phyloP scores from a whole-genome alignment of 805 yeast species.

The Suhomyces sp. region DNA sequence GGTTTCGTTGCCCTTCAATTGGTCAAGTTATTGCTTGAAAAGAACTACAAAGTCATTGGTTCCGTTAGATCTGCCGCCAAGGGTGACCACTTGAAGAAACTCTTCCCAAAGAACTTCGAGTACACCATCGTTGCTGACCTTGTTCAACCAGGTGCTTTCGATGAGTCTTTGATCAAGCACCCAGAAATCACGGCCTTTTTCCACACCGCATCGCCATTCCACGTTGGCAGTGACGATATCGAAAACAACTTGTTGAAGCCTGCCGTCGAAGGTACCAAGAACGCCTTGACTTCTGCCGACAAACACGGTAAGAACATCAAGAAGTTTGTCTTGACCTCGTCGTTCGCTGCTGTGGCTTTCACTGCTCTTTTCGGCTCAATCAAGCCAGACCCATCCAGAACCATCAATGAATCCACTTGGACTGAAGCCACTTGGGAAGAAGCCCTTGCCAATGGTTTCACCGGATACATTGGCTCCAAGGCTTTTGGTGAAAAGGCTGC shows the following conservation, averaged over 20 bases:
- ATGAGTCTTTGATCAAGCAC: slow-evolving; percentile 24
- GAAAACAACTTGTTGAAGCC: slow-evolving; percentile 44
- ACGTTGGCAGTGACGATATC: slow-evolving; percentile 16
- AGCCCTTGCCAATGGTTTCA: slow-evolving; percentile 36
- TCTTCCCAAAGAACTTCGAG: slow-evolving; percentile 13
- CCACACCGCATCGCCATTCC: slow-evolving; percentile 38
- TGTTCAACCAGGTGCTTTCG: slow-evolving; percentile 25
- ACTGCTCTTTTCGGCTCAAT: too few species aligned
- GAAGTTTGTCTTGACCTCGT: slow-evolving; percentile 26
- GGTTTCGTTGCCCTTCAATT: slow-evolving; percentile 54
- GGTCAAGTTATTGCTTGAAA: slow-evolving; percentile 33
- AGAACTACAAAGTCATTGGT: slow-evolving; percentile 44
- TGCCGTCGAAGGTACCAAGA: slow-evolving; percentile 30
- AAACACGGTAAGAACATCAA: slow-evolving; percentile 16
- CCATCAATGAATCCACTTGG: slow-evolving; percentile 49
- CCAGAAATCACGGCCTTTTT: slow-evolving; percentile 28
- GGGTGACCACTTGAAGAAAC: slow-evolving; percentile 26
- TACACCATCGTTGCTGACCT: slow-evolving; percentile 26
- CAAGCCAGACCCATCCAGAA: slow-evolving; percentile 24
- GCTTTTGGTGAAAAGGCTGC: slow-evolving; percentile 61
- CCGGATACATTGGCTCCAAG: slow-evolving; percentile 60
- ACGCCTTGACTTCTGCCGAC: slow-evolving; percentile 21
- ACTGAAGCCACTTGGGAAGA: slow-evolving; percentile 55
- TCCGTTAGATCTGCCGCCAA: slow-evolving; percentile 45
- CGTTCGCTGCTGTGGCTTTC: slow-evolving; percentile 23